Evolutionary conservation across 140 eudicot species (phyloP).

Genomic region (Oenanthe javanica): DNA sequence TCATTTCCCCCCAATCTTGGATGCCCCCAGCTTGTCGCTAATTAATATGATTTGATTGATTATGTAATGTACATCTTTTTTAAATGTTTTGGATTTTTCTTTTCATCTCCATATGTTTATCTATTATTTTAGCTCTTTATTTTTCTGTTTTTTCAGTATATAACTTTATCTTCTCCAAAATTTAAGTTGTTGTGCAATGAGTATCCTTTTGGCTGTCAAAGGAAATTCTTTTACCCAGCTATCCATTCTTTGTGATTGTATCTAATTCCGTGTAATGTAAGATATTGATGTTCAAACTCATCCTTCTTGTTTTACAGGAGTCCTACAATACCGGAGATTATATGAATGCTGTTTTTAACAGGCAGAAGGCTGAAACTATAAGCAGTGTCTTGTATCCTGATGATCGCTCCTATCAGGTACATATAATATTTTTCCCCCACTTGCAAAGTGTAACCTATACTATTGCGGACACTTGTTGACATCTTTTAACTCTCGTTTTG

Average conservation of each 20-base stretch:
- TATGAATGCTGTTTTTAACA: conserved; percentile 49
- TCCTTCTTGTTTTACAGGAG: conserved; percentile 28
- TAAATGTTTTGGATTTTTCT: not conserved
- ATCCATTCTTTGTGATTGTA: not conserved
- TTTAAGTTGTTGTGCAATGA: not conserved
- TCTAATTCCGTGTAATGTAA: not conserved
- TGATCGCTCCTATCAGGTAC: conserved; percentile 62
- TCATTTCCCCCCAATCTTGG: not conserved
- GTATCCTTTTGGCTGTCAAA: not conserved
- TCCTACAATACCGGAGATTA: conserved; percentile 60
- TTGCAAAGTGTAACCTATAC: not conserved
- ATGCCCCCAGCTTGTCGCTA: not conserved
- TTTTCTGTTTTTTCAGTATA: not conserved
- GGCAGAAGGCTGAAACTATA: conserved; percentile 60
- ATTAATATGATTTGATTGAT: not conserved
- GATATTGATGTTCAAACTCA: not conserved
- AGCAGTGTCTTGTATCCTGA: conserved; percentile 62
- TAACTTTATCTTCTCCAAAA: not conserved
- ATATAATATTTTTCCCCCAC: not conserved
- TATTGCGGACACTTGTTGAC: not conserved
- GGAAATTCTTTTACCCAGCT: not conserved
- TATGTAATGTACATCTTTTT: not conserved
- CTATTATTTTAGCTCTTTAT: not conserved
- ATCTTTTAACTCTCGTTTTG: not conserved
- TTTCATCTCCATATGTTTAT: not conserved